Evolutionary conservation across 1,284 basidiomycete genomes (phyloP).

Genomic region (Kwoniella shivajii): DNA sequence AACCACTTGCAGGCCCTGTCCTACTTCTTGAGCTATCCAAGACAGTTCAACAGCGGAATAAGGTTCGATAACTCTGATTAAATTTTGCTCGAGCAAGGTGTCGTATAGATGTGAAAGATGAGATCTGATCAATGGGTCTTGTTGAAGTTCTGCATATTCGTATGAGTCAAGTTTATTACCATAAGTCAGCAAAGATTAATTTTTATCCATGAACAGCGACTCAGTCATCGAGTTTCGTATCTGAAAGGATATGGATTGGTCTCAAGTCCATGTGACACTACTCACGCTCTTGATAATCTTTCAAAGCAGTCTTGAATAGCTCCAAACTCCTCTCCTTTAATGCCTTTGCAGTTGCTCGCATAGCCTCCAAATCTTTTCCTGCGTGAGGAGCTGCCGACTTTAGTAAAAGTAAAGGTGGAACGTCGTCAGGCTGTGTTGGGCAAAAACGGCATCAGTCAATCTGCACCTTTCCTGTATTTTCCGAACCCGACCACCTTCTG

Average conservation of each 20-base stretch:
- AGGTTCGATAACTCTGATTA: slow-evolving; percentile 91
- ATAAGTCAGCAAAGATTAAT: no score
- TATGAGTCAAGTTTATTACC: neutral
- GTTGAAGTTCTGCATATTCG: slow-evolving; percentile 74
- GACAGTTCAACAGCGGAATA: slow-evolving; percentile 90
- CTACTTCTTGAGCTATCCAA: slow-evolving; percentile 84
- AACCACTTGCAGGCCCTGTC: slow-evolving; percentile 86
- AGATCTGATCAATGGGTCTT: slow-evolving; percentile 89
- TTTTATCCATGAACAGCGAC: no score
- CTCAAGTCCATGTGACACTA: no score
- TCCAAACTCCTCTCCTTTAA: slow-evolving; percentile 87
- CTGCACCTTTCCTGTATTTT: no score
- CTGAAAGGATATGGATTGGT: no score
- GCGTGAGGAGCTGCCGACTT: slow-evolving; percentile 88
- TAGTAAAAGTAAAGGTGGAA: slow-evolving; percentile 77
- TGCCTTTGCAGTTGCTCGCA: slow-evolving; percentile 92
- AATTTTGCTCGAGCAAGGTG: slow-evolving; percentile 91
- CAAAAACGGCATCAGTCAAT: neutral
- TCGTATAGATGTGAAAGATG: slow-evolving; percentile 93
- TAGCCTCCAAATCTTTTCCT: slow-evolving; percentile 79
- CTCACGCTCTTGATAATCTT: slow-evolving; percentile 83
- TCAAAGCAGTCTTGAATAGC: slow-evolving; percentile 83
- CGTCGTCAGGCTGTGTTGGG: slow-evolving; percentile 95
- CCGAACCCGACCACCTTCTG: no score
- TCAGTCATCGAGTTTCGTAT: no score